These are phyloP conservation scores for Drosera spatulata DNA, from an alignment of 179 eudicot species.

Conservation along the genomic window DNA sequence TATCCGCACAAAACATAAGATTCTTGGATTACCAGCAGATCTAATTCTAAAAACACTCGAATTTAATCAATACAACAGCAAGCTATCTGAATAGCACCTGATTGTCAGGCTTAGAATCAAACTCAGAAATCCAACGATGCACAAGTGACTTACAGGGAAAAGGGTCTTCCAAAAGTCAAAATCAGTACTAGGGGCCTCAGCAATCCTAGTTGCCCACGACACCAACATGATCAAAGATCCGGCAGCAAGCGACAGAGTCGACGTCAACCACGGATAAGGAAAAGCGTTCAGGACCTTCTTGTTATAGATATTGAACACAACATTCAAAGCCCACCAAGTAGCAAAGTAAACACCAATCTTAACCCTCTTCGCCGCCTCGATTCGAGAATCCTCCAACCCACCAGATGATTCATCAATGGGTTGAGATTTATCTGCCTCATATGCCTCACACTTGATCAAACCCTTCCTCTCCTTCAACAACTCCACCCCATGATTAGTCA, in stretches of 20 bases:
- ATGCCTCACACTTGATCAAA: constrained; percentile 45
- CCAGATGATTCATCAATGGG: constrained; percentile 19
- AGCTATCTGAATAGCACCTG: no score
- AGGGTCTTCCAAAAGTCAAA: constrained; percentile 65
- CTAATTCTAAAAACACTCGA: no score
- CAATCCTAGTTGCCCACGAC: constrained; percentile 51
- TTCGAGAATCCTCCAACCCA: neutral
- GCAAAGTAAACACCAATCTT: constrained; percentile 18
- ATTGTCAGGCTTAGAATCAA: no score
- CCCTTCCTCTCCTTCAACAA: constrained; percentile 9
- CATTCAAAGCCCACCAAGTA: constrained; percentile 83
- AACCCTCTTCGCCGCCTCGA: constrained; percentile 39
- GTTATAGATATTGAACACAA: constrained; percentile 67
- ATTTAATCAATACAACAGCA: no score
- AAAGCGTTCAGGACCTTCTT: constrained; percentile 76
- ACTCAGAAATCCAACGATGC: neutral
- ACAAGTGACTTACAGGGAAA: constrained; percentile 40
- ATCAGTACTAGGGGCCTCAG: constrained; percentile 60
- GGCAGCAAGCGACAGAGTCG: constrained; percentile 25
- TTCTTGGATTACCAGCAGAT: no score
- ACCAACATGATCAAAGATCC: constrained; percentile 73
- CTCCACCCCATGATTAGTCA: no score
- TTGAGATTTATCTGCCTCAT: constrained; percentile 55
- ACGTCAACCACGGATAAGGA: constrained; percentile 57
- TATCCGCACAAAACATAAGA: no score